Evolutionary conservation across 2,329 filamentous ascomycete genomes (phyloP).

Genomic region (Pyrenophora seminiperda): DNA sequence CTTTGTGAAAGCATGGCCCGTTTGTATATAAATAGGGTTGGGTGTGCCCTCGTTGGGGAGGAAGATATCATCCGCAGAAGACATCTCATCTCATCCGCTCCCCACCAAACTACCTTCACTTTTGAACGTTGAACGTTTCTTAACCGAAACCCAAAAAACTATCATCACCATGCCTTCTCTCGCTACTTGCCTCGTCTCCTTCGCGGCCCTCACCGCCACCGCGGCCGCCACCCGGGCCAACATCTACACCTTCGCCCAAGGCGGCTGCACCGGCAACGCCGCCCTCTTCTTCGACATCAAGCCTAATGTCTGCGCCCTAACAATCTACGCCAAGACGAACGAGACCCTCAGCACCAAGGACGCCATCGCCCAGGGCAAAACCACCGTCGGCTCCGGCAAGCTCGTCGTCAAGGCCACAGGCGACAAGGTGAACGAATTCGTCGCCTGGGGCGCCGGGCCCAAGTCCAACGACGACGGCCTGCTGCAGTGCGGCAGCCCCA

Average conservation of each 20-base stretch:
- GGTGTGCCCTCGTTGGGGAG: no score
- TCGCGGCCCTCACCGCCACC: neutral
- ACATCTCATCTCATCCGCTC: no score
- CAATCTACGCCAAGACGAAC: neutral
- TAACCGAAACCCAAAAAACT: no score
- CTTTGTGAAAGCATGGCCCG: no score
- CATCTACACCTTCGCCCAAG: slow-evolving; percentile 7
- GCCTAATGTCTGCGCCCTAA: slow-evolving; percentile 7
- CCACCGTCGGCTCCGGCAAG: neutral
- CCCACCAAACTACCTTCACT: no score
- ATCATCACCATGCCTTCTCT: neutral
- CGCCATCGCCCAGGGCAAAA: neutral
- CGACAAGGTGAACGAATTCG: slow-evolving; percentile 4
- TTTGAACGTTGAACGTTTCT: no score
- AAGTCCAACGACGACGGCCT: neutral
- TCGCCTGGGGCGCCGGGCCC: slow-evolving; percentile 1
- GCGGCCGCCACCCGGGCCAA: neutral
- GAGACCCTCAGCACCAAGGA: neutral
- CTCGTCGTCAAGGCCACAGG: neutral
- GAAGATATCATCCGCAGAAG: no score
- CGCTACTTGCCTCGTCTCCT: neutral
- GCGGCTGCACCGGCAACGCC: neutral
- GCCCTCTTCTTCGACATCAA: slow-evolving; percentile 7
- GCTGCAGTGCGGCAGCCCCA: neutral
- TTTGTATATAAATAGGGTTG: no score